Evolutionary conservation across 2,329 filamentous ascomycete genomes (phyloP).

Genomic region (Xylariaceae sp.): DNA sequence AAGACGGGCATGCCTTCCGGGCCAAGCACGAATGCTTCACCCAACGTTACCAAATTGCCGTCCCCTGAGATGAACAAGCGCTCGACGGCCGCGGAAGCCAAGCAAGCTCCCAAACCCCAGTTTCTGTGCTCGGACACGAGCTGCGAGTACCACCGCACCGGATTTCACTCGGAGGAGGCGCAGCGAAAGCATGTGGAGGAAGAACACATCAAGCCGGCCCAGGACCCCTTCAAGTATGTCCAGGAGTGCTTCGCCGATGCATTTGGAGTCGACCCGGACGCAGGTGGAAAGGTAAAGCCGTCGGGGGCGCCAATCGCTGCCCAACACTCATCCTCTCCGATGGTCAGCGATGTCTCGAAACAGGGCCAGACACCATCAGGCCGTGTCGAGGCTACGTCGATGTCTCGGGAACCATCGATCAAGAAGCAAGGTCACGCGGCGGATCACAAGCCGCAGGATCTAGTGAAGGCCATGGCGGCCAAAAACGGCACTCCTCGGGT

Average conservation of each 20-base stretch:
- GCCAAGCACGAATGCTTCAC: conserved; percentile 36
- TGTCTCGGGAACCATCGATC: conserved; percentile 44
- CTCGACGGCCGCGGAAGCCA: conserved; percentile 20
- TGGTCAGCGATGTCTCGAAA: conserved; percentile 37
- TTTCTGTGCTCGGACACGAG: conserved; percentile 45
- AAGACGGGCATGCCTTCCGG: conserved; percentile 38
- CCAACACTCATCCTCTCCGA: conserved; percentile 25
- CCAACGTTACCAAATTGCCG: conserved; percentile 38
- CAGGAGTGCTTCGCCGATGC: conserved; percentile 40
- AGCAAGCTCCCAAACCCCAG: conserved; percentile 30
- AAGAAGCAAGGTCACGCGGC: conserved; percentile 40
- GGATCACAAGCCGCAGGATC: conserved; percentile 32
- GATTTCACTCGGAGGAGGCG: conserved; percentile 48
- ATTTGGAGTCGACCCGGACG: conserved; percentile 46
- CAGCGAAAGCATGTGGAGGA: conserved; percentile 47
- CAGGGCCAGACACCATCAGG: conserved; percentile 38
- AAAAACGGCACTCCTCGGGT: conserved; percentile 17
- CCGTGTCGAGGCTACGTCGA: conserved; percentile 37
- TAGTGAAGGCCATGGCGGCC: conserved; percentile 13
- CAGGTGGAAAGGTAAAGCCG: conserved; percentile 29
- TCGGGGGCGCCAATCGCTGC: conserved; percentile 18
- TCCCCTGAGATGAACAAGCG: conserved; percentile 39
- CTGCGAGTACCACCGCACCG: conserved; percentile 43
- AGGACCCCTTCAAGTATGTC: conserved; percentile 47
- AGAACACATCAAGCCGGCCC: conserved; percentile 49